Percentiles rank a stretch among this genome's conserved stretches.
phyloP scores from a whole-genome alignment of 805 yeast species.

The Lachancea sp. region DNA sequence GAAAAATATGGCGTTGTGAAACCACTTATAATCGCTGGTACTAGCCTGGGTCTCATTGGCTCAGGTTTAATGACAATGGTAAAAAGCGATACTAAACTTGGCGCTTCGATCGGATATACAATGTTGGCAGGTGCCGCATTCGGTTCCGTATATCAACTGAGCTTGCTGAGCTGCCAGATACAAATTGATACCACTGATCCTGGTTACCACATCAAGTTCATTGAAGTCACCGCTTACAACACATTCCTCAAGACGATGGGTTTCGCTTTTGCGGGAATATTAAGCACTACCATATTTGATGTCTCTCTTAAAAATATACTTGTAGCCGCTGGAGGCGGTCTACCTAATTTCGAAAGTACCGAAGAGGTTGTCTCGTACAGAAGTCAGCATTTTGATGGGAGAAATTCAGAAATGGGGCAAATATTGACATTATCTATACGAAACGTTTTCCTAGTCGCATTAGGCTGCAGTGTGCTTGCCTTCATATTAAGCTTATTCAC shows the following conservation, averaged over 20 bases:
- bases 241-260: conserved; percentile 23
- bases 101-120: conserved; percentile 33
- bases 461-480: conserved; percentile 5
- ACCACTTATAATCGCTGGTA: conserved; percentile 33
- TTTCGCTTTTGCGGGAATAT: conserved; percentile 22
- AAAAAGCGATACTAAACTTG: conserved; percentile 25
- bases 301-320: conserved; percentile 16
- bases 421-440: conserved; percentile 9
- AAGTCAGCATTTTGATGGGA: conserved; percentile 17
- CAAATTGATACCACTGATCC: conserved; percentile 18
- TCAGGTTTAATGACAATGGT: conserved; percentile 32
- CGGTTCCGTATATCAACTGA: conserved; percentile 34
- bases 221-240: conserved; percentile 23
- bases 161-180: conserved; percentile 30
- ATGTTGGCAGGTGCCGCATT: conserved; percentile 36
- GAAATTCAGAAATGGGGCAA: conserved; percentile 10
- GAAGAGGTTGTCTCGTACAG: conserved; percentile 20
- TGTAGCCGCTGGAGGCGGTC: conserved; percentile 1
- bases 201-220: conserved; percentile 17
- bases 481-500: conserved; percentile 7
- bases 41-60: conserved; percentile 30
- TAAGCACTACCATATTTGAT: conserved; percentile 21
- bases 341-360: conserved; percentile 10
- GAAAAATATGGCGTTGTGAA: conserved; percentile 33
- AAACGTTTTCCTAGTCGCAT: conserved; percentile 16